Base-by-base conservation (phyloP, 495 filamentous ascomycete genomes). In the Trichoderma virens region DNA sequence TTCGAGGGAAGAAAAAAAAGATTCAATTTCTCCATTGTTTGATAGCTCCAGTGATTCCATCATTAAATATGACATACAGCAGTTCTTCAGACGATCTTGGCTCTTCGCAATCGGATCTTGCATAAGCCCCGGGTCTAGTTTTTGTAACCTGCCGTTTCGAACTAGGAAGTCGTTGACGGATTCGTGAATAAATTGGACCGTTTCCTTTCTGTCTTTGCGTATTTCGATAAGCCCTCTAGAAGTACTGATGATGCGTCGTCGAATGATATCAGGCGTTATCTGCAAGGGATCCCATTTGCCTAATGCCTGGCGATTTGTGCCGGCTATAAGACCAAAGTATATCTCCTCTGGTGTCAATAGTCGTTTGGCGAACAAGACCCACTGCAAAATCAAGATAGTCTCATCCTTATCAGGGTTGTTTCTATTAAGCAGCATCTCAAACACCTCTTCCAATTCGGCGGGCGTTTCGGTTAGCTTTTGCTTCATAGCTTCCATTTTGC, bases 131-230 rank as follows among this genome's bases (percentile, higher is more conserved):
- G 65, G 62, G 62, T 69, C 67, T 30, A 69, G 5, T 34, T 9
- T 64, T 28, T 60, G 62, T 14, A 69, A 65, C 23, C 62, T 62
- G 2, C 51, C 47, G 3, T 65, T 64, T 59, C 62, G 43, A 39
- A 27, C 39, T n/a, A 70, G 64, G 47, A 70, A 70, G 14, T 68
- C 62, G 11, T 59, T 62, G 45, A 70, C 67, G 18, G 67, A 70
- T 23, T 59, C 14, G 31, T 70, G 68, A 28, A 70, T 70, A 11
- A 70, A 70, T n/a, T 69, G 68, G 0, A 69, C 67, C 9, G 31
- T 35, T 30, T 61, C 30, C 9, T 6, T 1, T 1, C 23, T 13
- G 11, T 11, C 39, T 31, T 51, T 31, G 1, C 56, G 25, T 47
- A 63, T 39, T 32, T 68, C 64, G 7, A 68, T 61, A 30, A 70